Base-by-base conservation (phyloP, 768 basidiomycete genomes). In the Omphalotus guepiniiformis region DNA sequence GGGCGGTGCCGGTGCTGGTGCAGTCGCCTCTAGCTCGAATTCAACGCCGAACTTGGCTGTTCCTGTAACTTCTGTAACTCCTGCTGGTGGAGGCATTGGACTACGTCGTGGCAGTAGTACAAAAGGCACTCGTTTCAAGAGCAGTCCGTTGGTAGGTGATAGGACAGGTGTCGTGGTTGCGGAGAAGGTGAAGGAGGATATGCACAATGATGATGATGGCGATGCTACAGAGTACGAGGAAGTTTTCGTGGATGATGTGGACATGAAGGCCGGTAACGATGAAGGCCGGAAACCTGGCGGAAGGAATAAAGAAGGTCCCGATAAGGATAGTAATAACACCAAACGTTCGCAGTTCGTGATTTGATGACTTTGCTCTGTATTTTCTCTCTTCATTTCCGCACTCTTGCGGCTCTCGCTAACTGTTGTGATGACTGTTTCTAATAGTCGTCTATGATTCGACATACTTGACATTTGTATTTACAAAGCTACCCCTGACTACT, bases 61-160 rank as follows among this genome's bases (percentile, higher is more conserved):
- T 52, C 7, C 60, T 58, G 8, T 48, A 56, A 19, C 40, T 32
- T 43, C 12, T 16, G 6, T 38, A n/a, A 9, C 23, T 42, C 51
- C 39, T 2, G 50, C 39, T n/a, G 51, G 47, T 25, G 42, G 47
- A 29, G 60, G 58, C 19, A 57, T 47, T 47, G 60, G 57, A 28
- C 26, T 16, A 1, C 35, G 49, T 6, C 8, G 53, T 16, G 41
- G 48, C 15, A 39, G 47, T 26, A 55, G 49, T 45, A 34, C 53
- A 42, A 84, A 80, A 57, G 80, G 79, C 19, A 67, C 71, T 18
- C 71, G 77, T 50, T 89, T 87, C 66, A 88, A 88, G 78, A 88
- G 85, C 57, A 87, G 78, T 57, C 85, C 84, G 26, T 65, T 85
- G 26, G 75, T 68, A 18, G 65, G 63, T 21, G 74, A 73, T 42